Percentiles rank a stretch among this genome's conserved stretches.
phyloP scores from a whole-genome alignment of 1,284 basidiomycete genomes.

The Boletus putidus region DNA sequence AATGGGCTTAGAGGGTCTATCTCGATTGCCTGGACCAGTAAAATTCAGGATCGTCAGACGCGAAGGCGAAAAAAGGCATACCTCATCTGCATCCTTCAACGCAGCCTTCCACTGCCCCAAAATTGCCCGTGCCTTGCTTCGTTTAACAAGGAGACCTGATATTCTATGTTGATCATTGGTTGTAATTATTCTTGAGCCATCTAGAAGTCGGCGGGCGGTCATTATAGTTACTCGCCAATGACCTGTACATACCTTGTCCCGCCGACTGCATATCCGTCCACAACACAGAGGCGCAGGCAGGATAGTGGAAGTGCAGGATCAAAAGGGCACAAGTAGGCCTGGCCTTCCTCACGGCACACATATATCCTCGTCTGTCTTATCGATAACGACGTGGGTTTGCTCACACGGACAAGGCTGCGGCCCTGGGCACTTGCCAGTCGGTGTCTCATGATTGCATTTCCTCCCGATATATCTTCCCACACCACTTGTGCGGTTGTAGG shows the following conservation, averaged over 20 bases:
- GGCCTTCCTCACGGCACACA: neutral
- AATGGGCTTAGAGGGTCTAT: neutral
- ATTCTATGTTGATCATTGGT: neutral
- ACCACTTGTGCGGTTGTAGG: no score
- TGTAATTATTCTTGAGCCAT: neutral
- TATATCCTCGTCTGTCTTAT: neutral
- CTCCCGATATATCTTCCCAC: no score
- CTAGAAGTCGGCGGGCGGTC: neutral
- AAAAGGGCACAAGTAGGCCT: neutral
- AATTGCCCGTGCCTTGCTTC: slow-evolving; percentile 1
- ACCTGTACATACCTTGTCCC: neutral
- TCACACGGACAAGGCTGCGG: no score
- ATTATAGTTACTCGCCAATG: neutral
- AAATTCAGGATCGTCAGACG: neutral
- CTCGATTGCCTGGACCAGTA: neutral
- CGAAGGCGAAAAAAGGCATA: neutral
- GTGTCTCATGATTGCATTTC: no score
- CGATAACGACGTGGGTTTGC: neutral
- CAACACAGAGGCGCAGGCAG: neutral
- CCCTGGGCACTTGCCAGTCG: no score
- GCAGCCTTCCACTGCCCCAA: neutral
- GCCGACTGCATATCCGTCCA: neutral
- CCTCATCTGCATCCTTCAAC: neutral
- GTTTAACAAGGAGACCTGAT: slow-evolving; percentile 10
- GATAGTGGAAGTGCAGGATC: neutral